Evolutionary conservation across 495 filamentous ascomycete species (phyloP), one percentile per base, ranked within the genome.

Genomic region (Trichoderma asperelloides): DNA sequence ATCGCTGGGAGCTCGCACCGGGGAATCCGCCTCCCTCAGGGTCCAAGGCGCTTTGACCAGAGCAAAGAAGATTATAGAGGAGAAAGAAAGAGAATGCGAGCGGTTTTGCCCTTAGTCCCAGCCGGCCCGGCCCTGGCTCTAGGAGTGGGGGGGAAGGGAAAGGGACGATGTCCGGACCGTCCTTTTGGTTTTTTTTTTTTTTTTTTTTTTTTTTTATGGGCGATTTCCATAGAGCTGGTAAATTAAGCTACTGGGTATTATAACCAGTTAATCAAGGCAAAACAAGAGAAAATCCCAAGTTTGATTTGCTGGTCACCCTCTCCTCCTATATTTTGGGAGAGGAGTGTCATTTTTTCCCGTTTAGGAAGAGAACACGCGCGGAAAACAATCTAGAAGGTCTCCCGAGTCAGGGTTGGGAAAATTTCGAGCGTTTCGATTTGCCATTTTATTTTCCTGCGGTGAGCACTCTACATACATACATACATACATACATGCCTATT

Each of bases 191-290:
- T 37, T 37, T 4, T 4, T 37, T 37, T 7, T 8, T 8, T 37
- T 4, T 37, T 37, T 7, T 8, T 8, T 37, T 37, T 25, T 25
- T n/a, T 9, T 55, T 23, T 2, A 6, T 55, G 12, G 49, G n/a
- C 49, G 49, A 55, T 23, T 23, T 55, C 49, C 33, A n/a, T 7
- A n/a, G 16, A n/a, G 16, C 21, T n/a, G n/a, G 49, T 25, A 55
- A 55, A n/a, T 55, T 55, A 55, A 55, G 49, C 23, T 60, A 30
- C 55, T 60, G 55, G 55, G 55, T 60, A 60, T n/a, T n/a, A n/a
- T n/a, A 60, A 7, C 2, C 27, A 47, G 0, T n/a, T n/a, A 47
- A 47, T 15, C 43, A 47, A n/a, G 15, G 43, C 13, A 37, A 37
- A 37, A 37, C 33, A 37, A 37, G 33, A 37, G 33, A 37, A 37